Base-by-base conservation (phyloP, 2,329 filamentous ascomycete genomes). In the Fusarium camptoceras region DNA sequence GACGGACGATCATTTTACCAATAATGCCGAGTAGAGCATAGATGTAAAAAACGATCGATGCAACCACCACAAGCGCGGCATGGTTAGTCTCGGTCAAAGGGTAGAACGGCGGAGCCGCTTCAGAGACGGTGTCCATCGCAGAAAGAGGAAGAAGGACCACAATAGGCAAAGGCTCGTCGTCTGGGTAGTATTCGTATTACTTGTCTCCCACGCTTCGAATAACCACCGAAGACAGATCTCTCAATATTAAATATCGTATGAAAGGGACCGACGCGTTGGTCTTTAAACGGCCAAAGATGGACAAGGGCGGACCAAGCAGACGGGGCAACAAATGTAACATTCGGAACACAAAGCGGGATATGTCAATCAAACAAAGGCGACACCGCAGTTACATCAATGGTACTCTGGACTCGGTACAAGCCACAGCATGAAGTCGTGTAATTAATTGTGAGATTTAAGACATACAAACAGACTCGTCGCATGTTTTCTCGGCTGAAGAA, bases 1-100 rank as follows among this genome's bases (percentile, higher is more conserved):
- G 41, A 9, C 72, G 72, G 22, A 74, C 74, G 16, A 74, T 59
- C 12, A 75, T 18, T 47, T 74, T 74, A 2, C 63, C 65, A 7
- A 72, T 9, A 2, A 72, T 70, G 4, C 68, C 72, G 2, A 74
- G 46, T 11, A 74, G 20, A 9, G 72, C 68, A 25, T 74, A 74
- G 18, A 72, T 59, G 8, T 72, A 55, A 44, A 74, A 75, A 20
- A 72, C 54, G 4, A 74, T 31, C 1, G 72, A 63, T 0, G 72
- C 64, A 7, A 73, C 62, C 18, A 74, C 72, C 16, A 74, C 72
- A 2, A 74, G 54, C 10, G 72, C 72, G 8, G 65, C 63, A 53
- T 74, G 72, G 41, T 75, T 65, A 42, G 55, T 60, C 2, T 74
- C 44, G 7, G 70, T 66, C 15, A 73, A 47, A 9, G 68, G 65